These are phyloP conservation scores for Carallia pectinifolia DNA, from an alignment of 345 rosid species.

Conservation along the genomic window DNA sequence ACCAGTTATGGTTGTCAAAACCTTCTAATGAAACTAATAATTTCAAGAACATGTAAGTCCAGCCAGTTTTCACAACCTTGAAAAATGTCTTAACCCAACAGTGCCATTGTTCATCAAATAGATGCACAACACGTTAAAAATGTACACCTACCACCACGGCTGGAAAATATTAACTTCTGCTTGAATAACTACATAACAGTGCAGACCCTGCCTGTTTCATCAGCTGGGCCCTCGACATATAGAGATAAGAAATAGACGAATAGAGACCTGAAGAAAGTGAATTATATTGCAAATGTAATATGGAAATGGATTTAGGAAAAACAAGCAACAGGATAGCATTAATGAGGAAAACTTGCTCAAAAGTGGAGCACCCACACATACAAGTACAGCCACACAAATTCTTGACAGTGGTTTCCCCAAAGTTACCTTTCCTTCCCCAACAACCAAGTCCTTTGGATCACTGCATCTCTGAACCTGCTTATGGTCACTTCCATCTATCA, in stretches of 20 bases:
- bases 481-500: conserved; percentile 32
- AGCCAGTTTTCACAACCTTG: neutral
- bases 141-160: neutral
- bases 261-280: conserved; percentile 9
- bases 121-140: neutral
- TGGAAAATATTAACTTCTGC: neutral
- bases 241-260: conserved; percentile 8
- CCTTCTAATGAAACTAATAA: neutral
- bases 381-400: conserved; percentile 28
- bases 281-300: conserved; percentile 3
- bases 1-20: neutral
- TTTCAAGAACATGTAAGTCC: neutral
- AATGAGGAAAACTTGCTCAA: conserved; percentile 17
- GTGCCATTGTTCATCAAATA: conserved; percentile 2
- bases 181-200: neutral
- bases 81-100: neutral
- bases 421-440: conserved; percentile 63
- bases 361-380: conserved; percentile 24
- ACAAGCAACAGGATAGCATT: conserved; percentile 12
- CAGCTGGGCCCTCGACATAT: conserved; percentile 2
- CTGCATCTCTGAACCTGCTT: conserved; percentile 32
- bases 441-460: conserved; percentile 43
- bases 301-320: conserved; percentile 8
- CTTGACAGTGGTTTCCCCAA: conserved; percentile 29
- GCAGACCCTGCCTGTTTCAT: neutral